A percentile compares a stretch with the other conserved stretches of the same genome.
Conservation (phyloP, 306 rosid species). For the Quercus glauca region DNA sequence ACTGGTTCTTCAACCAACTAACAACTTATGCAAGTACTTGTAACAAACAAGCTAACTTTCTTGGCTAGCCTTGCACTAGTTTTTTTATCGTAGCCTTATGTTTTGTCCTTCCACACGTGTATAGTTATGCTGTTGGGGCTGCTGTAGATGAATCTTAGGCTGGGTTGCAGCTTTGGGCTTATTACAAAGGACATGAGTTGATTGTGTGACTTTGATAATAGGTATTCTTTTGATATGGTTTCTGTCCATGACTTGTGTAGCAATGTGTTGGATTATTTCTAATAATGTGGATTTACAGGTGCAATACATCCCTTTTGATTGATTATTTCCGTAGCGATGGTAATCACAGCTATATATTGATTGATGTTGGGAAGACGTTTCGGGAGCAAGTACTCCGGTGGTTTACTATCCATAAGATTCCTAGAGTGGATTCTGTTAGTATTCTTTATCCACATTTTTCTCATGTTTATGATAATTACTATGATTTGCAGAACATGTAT, state of each 20-base stretch:
- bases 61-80: too few species aligned
- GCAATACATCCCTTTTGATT: conserved; percentile 86
- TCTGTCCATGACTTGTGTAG: too few species aligned
- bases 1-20: too few species aligned
- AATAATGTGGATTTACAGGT: conserved; percentile 44
- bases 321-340: conserved; percentile 64
- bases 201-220: too few species aligned
- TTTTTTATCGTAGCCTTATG: neutral
- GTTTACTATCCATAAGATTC: conserved; percentile 79
- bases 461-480: neutral
- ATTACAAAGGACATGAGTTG: too few species aligned
- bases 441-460: neutral
- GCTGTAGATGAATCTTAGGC: too few species aligned
- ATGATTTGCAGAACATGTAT: neutral
- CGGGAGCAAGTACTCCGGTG: conserved; percentile 93
- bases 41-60: too few species aligned
- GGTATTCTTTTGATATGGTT: too few species aligned
- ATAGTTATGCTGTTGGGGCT: neutral
- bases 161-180: too few species aligned
- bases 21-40: too few species aligned
- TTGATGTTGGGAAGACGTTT: conserved; percentile 93
- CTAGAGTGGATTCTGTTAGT: conserved; percentile 90
- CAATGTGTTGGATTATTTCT: neutral
- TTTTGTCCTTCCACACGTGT: neutral
- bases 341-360: conserved; percentile 57